Evolutionary conservation across 768 basidiomycete species (phyloP).

Genomic region (Leccinum arenicola): DNA sequence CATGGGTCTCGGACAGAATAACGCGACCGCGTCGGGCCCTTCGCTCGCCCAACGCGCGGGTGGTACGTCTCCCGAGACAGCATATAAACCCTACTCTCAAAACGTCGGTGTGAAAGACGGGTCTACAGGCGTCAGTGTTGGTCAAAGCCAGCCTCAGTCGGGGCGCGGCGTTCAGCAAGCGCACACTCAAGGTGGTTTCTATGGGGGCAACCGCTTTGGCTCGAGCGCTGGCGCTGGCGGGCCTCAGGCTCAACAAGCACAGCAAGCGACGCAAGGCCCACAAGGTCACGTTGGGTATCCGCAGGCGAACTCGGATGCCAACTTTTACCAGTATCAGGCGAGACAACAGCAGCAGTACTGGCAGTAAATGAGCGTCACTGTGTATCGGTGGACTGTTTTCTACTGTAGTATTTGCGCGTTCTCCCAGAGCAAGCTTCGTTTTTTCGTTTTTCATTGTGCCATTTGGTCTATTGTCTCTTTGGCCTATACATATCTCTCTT

Average conservation of each 20-base stretch:
- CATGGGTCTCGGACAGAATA: conserved; percentile 57
- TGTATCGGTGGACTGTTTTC: background rate
- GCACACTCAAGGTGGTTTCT: conserved; percentile 44
- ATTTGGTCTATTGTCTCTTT: conserved; percentile 4
- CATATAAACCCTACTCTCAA: conserved; percentile 71
- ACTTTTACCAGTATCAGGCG: conserved; percentile 71
- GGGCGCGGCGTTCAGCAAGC: conserved; percentile 45
- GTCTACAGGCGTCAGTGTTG: conserved; percentile 42
- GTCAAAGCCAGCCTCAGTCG: conserved; percentile 35
- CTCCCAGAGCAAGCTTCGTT: conserved; percentile 8
- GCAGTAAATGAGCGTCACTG: conserved; percentile 30
- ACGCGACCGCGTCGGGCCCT: conserved; percentile 43
- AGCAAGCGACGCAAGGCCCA: conserved; percentile 33
- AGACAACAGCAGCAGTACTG: conserved; percentile 61
- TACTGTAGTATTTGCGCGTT: background rate
- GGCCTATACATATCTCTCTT: conserved; percentile 5
- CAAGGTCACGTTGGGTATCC: conserved; percentile 50
- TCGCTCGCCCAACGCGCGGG: conserved; percentile 41
- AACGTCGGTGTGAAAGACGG: conserved; percentile 58
- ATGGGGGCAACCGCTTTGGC: conserved; percentile 42
- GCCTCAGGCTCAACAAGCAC: conserved; percentile 50
- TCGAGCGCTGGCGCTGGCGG: conserved; percentile 39
- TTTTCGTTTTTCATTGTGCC: background rate
- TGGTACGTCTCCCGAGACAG: conserved; percentile 63
- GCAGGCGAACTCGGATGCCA: conserved; percentile 55